A percentile compares a stretch with the other conserved stretches of the same genome.
These are phyloP conservation scores for Teratosphaeria destructans DNA, from an alignment of 2,329 filamentous ascomycete species.

Conservation along the genomic window DNA sequence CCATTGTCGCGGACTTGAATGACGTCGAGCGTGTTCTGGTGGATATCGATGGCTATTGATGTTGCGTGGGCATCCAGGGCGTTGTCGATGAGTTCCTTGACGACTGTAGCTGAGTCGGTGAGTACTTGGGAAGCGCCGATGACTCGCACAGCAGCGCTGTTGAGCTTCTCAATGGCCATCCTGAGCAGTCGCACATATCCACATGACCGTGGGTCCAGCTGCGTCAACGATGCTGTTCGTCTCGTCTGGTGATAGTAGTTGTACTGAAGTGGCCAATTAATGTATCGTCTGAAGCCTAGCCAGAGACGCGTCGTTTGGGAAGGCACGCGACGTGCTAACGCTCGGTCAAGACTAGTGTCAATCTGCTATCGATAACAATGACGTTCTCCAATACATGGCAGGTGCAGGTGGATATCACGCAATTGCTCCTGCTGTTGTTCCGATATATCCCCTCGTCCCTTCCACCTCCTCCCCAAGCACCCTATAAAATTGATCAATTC, in stretches of 20 bases:
- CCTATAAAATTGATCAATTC: neutral
- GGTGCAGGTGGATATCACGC: neutral
- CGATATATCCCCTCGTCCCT: neutral
- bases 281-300: neutral
- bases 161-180: slow-evolving; percentile 33
- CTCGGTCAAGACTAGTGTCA: neutral
- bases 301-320: neutral
- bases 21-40: slow-evolving; percentile 55
- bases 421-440: neutral
- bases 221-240: neutral
- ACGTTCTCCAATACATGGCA: neutral
- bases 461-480: neutral
- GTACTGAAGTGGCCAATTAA: neutral
- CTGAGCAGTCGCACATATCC: neutral
- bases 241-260: neutral
- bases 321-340: neutral
- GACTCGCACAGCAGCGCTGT: slow-evolving; percentile 37
- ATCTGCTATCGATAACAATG: neutral
- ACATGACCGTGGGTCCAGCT: neutral
- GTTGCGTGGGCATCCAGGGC: slow-evolving; percentile 61
- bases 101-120: slow-evolving; percentile 48
- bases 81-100: slow-evolving; percentile 73
- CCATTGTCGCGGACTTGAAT: slow-evolving; percentile 67
- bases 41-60: slow-evolving; percentile 53
- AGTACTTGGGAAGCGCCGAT: slow-evolving; percentile 54